Conservation (phyloP, 805 yeast genomes). For the Jamesozyma lodderae region DNA sequence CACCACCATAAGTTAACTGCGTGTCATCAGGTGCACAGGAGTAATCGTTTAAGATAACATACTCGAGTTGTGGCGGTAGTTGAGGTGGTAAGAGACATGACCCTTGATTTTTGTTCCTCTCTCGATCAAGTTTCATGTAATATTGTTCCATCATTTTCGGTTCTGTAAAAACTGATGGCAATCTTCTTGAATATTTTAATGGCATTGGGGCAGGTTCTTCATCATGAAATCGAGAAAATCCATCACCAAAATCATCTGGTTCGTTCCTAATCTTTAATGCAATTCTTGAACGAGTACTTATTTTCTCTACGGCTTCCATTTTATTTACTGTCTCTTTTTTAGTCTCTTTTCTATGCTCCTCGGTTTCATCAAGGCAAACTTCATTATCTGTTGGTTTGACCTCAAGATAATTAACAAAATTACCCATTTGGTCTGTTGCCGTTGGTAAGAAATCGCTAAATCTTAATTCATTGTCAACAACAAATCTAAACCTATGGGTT, state of each 20-base stretch:
- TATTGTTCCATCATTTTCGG: conserved; percentile 82
- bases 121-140: conserved; percentile 55
- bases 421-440: conserved; percentile 94
- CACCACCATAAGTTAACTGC: conserved; percentile 26
- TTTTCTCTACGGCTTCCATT: conserved; percentile 6
- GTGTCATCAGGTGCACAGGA: conserved; percentile 19
- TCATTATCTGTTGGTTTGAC: conserved; percentile 36
- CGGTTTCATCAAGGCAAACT: not conserved
- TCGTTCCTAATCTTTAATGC: conserved; percentile 29
- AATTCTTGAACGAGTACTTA: conserved; percentile 42
- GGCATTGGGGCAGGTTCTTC: conserved; percentile 32
- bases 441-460: conserved; percentile 82
- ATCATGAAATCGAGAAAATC: conserved; percentile 66
- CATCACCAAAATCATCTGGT: conserved; percentile 66
- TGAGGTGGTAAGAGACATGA: conserved; percentile 80
- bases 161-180: conserved; percentile 76
- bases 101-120: conserved; percentile 47
- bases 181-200: conserved; percentile 47
- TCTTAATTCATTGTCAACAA: conserved; percentile 84
- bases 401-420: conserved; percentile 85
- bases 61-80: conserved; percentile 91
- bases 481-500: conserved; percentile 85
- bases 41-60: conserved; percentile 77
- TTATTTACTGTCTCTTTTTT: not conserved
- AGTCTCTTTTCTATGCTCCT: not conserved